These are phyloP conservation scores for Diaporthe longicolla DNA, from an alignment of 2,329 filamentous ascomycete genomes.

Conservation along the genomic window DNA sequence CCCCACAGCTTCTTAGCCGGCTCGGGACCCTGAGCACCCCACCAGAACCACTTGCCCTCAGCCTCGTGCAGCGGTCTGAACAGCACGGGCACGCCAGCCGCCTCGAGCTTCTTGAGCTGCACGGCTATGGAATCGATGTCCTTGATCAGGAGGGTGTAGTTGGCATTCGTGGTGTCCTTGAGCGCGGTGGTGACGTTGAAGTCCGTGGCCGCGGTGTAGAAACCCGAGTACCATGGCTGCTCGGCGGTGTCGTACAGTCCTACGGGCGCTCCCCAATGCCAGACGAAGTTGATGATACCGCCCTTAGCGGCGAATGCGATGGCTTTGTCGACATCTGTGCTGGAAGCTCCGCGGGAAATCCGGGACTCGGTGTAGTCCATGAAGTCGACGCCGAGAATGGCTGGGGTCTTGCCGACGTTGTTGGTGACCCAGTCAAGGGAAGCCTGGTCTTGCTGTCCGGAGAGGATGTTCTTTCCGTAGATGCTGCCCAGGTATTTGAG, in stretches of 20 bases:
- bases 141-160: slow-evolving; percentile 62
- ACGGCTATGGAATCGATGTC: slow-evolving; percentile 64
- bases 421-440: slow-evolving; percentile 59
- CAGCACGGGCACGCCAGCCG: slow-evolving; percentile 61
- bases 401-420: slow-evolving; percentile 63
- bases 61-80: slow-evolving; percentile 65
- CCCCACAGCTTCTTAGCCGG: slow-evolving; percentile 59
- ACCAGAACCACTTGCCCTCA: slow-evolving; percentile 67
- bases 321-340: slow-evolving; percentile 61
- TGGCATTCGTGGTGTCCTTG: slow-evolving; percentile 57
- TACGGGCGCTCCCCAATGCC: slow-evolving; percentile 64
- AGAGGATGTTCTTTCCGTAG: slow-evolving; percentile 55
- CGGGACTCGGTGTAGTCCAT: slow-evolving; percentile 65
- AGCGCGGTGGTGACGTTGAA: slow-evolving; percentile 62
- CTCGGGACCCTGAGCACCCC: slow-evolving; percentile 63
- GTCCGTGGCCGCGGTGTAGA: slow-evolving; percentile 64
- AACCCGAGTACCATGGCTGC: slow-evolving; percentile 63
- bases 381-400: slow-evolving; percentile 60
- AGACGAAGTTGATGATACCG: slow-evolving; percentile 62
- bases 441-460: slow-evolving; percentile 62
- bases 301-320: slow-evolving; percentile 58
- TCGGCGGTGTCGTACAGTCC: slow-evolving; percentile 62
- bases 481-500: slow-evolving; percentile 55
- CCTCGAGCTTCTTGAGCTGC: slow-evolving; percentile 59
- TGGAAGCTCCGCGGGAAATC: slow-evolving; percentile 57